Evolutionary conservation across 2,329 filamentous ascomycete genomes (phyloP), one percentile per base, ranked within the genome.

Genomic region (Fusarium hainanense): DNA sequence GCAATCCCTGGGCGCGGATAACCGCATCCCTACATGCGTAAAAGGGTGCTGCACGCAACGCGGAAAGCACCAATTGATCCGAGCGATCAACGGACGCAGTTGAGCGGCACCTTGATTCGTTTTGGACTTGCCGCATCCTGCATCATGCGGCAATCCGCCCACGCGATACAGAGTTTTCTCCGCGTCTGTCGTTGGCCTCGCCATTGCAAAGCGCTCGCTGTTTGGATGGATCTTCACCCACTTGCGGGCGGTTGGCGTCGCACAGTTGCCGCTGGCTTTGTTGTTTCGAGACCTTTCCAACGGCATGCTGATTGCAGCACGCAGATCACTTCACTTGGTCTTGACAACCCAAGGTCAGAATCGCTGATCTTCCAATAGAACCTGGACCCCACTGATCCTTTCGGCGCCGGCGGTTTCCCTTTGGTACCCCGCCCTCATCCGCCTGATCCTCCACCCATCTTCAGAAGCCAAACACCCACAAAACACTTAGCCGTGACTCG

Each of bases 11-110:
- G 42, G 44, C 56, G 48, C 56, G 48, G 62, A 54, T 44, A 54
- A 60, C 50, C 28, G 43, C 56, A 63, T 60, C 34, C 48, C 54
- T 67, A 58, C 64, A 58, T 58, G 58, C 58, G 28, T 30, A 30
- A 13, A 13, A 28, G 27, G 28, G 28, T 30, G 27, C 28, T 30
- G 28, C 28, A 30, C 28, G 28, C 28, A 54, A 54, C 58, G 54
- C 63, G 73, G 68, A 70, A 73, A 62, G 50, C 28, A 56, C 71
- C 67, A 65, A 71, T 75, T 58, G 69, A 63, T 48, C 63, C 71
- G 65, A 71, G 61, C 71, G 69, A 75, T 75, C 73, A 73, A 70
- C 61, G 57, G 51, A 60, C 44, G 48, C 43, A 57, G 58, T 37
- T 51, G n/a, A 61, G 57, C 59, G 52, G 64, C 55, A 47, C 56